These are phyloP conservation scores for Porcisia hertigi DNA, from an alignment of 208 protist genomes.

Conservation along the genomic window DNA sequence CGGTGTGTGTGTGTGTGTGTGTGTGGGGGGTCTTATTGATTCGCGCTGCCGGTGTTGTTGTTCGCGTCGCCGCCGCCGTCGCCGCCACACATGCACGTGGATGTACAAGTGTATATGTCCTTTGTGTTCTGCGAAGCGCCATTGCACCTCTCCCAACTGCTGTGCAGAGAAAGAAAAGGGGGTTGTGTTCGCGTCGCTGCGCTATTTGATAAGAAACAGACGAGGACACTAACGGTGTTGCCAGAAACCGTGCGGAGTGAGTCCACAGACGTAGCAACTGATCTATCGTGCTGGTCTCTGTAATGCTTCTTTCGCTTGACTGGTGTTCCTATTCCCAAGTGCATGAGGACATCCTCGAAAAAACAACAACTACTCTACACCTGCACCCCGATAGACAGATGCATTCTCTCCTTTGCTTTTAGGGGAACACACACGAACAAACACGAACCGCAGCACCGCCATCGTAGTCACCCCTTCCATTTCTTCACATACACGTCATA, in stretches of 20 bases:
- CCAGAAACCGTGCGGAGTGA: neutral
- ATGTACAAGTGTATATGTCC: neutral
- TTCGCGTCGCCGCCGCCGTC: neutral
- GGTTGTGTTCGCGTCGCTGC: neutral
- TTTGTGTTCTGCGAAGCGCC: neutral
- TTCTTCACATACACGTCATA: neutral
- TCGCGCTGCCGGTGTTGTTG: neutral
- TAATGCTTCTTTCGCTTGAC: neutral
- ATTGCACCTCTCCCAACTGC: no score
- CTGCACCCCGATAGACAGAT: neutral
- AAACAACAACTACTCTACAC: neutral
- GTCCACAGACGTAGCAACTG: neutral
- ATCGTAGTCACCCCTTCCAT: neutral
- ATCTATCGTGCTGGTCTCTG: neutral
- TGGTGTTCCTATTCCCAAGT: neutral
- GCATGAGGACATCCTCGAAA: neutral
- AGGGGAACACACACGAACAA: neutral
- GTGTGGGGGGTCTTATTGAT: neutral
- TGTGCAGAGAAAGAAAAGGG: neutral
- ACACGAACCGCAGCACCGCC: no score
- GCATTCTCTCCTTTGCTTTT: neutral
- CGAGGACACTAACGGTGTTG: neutral
- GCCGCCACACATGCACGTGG: neutral
- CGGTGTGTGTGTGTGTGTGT: neutral
- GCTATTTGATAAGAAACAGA: neutral